phyloP scores from a whole-genome alignment of 106 monocot genomes.

The Dioscorea zingiberensis region DNA sequence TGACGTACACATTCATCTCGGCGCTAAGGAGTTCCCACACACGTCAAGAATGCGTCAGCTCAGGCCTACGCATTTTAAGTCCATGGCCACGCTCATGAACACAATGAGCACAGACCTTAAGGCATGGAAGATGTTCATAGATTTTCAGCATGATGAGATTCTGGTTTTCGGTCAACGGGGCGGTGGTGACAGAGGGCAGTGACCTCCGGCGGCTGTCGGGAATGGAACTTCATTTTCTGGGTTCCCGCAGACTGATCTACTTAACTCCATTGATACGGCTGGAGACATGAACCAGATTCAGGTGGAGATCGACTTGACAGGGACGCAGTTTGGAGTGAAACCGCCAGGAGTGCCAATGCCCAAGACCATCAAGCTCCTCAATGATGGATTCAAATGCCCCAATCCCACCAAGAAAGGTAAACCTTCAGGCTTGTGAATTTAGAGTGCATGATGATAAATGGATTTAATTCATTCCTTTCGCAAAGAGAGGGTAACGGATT shows the following conservation, averaged over 20 bases:
- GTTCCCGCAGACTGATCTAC: conserved; percentile 62
- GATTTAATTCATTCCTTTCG: too few relatives aligned
- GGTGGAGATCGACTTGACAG: conserved; percentile 50
- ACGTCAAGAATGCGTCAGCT: conserved; percentile 81
- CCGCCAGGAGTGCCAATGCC: conserved; percentile 73
- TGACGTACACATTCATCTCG: conserved; percentile 60
- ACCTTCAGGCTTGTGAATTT: too few relatives aligned
- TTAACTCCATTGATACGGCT: conserved; percentile 81
- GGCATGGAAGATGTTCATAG: conserved; percentile 78
- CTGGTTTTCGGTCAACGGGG: conserved; percentile 70
- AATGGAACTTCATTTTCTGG: conserved; percentile 71
- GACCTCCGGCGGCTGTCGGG: conserved; percentile 53
- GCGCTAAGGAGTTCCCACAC: conserved; percentile 68
- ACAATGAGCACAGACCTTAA: conserved; percentile 63
- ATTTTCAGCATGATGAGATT: conserved; percentile 84
- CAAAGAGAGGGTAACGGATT: too few relatives aligned
- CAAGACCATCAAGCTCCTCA: conserved; percentile 48
- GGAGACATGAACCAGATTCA: conserved; percentile 70
- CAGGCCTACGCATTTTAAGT: conserved; percentile 86
- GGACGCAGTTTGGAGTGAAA: conserved; percentile 87
- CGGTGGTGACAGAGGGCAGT: conserved; percentile 54
- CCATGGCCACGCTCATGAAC: conserved; percentile 62
- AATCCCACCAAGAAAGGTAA: conserved; percentile 35
- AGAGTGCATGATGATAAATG: too few relatives aligned
- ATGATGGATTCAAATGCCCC: conserved; percentile 80